phyloP scores from a whole-genome alignment of 345 rosid species.

The Populus pruinosa region DNA sequence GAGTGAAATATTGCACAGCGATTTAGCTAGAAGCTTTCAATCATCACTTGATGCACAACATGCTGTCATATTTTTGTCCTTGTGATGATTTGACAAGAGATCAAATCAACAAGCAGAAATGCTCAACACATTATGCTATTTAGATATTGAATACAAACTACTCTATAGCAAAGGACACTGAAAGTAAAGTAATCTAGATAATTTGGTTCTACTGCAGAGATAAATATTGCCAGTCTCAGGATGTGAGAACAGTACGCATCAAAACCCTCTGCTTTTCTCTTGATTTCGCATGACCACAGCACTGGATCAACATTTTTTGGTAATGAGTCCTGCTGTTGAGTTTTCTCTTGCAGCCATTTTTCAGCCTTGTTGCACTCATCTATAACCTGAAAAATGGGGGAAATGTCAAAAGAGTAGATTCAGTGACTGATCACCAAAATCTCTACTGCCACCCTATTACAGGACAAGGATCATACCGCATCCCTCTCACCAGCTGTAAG shows the following conservation, averaged over 20 bases:
- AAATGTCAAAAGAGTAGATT: not conserved
- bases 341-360: conserved; percentile 70
- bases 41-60: not conserved
- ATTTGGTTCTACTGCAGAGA: too few species aligned
- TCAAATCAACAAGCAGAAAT: not conserved
- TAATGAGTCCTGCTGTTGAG: conserved; percentile 68
- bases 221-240: not conserved
- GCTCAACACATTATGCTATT: not conserved
- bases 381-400: conserved; percentile 41
- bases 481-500: not conserved
- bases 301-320: conserved; percentile 60
- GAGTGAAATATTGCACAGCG: not conserved
- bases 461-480: not conserved
- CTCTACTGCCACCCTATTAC: too few species aligned
- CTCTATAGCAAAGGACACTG: too few species aligned
- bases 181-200: too few species aligned
- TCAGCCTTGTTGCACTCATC: conserved; percentile 75
- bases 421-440: not conserved
- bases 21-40: not conserved
- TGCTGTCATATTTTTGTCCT: not conserved
- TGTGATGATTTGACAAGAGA: not conserved
- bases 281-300: conserved; percentile 61
- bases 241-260: not conserved
- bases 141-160: too few species aligned
- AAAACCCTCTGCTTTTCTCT: conserved; percentile 52